phyloP scores from a whole-genome alignment of 2,329 filamentous ascomycete species.

The Aspergillus thermomutatus region DNA sequence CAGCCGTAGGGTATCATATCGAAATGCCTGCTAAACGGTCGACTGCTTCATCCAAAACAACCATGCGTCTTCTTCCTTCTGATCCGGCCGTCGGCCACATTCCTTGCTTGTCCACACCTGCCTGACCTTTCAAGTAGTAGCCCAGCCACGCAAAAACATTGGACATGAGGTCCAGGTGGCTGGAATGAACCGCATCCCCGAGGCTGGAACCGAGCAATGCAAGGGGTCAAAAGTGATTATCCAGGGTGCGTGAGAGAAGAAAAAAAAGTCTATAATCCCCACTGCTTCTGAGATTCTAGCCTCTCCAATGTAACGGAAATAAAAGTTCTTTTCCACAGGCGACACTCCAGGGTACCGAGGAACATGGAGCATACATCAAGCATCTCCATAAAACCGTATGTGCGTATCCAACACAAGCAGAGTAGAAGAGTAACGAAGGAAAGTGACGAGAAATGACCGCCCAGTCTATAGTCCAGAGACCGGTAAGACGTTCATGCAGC shows the following conservation, averaged over 20 bases:
- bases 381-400: slow-evolving; percentile 11
- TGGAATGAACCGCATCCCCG: not conserved
- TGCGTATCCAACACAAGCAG: slow-evolving; percentile 9
- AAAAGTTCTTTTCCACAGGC: not conserved
- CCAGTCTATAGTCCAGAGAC: slow-evolving; percentile 7
- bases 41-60: slow-evolving; percentile 24
- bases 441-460: slow-evolving; percentile 3
- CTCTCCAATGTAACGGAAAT: not conserved
- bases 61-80: not conserved
- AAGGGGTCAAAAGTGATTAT: not conserved
- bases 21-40: slow-evolving; percentile 41
- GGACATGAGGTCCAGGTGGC: not conserved
- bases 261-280: not conserved
- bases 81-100: not conserved
- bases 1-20: slow-evolving; percentile 43
- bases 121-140: not conserved
- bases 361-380: slow-evolving; percentile 21
- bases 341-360: not conserved
- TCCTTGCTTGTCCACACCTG: not conserved
- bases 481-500: slow-evolving; percentile 10
- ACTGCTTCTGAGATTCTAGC: not conserved
- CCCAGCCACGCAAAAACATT: not conserved
- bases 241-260: not conserved
- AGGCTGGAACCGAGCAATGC: not conserved
- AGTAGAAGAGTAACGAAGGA: slow-evolving; percentile 3